Percentiles rank a stretch among this genome's conserved stretches.
phyloP scores from a whole-genome alignment of 2,329 filamentous ascomycete species.

The Chrysoporthe austroafricana region DNA sequence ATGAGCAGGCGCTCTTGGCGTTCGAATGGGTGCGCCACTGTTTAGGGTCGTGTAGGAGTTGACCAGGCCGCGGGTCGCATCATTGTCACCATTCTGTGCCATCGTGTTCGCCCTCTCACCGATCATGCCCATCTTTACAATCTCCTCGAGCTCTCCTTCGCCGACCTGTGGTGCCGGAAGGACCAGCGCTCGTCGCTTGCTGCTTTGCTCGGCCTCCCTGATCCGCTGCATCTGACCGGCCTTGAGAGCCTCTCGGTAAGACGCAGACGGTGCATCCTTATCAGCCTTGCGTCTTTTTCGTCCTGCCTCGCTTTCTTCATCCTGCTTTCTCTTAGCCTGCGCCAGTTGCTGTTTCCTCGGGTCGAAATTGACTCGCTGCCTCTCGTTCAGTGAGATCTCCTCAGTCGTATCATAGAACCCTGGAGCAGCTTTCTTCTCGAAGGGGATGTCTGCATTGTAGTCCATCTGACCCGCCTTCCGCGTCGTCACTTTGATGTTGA shows the following conservation, averaged over 20 bases:
- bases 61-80: constrained; percentile 82
- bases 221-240: constrained; percentile 94
- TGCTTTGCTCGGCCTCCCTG: constrained; percentile 94
- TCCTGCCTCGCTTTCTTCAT: constrained; percentile 78
- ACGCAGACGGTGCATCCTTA: constrained; percentile 76
- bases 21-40: constrained; percentile 84
- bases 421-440: constrained; percentile 85
- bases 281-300: constrained; percentile 89
- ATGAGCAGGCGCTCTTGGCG: constrained; percentile 85
- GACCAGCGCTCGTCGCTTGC: constrained; percentile 82
- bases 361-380: constrained; percentile 82
- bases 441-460: constrained; percentile 98
- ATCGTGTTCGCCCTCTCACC: constrained; percentile 81
- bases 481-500: constrained; percentile 94
- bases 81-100: constrained; percentile 79
- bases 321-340: constrained; percentile 87
- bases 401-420: constrained; percentile 95
- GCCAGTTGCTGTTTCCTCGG: constrained; percentile 88
- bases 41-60: constrained; percentile 85
- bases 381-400: constrained; percentile 80
- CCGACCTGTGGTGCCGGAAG: constrained; percentile 89
- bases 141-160: constrained; percentile 92
- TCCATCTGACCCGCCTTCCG: constrained; percentile 98
- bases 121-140: constrained; percentile 97
- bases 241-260: constrained; percentile 85